Base-by-base conservation (phyloP, 2,329 filamentous ascomycete genomes). In the Sclerotinia glacialis region DNA sequence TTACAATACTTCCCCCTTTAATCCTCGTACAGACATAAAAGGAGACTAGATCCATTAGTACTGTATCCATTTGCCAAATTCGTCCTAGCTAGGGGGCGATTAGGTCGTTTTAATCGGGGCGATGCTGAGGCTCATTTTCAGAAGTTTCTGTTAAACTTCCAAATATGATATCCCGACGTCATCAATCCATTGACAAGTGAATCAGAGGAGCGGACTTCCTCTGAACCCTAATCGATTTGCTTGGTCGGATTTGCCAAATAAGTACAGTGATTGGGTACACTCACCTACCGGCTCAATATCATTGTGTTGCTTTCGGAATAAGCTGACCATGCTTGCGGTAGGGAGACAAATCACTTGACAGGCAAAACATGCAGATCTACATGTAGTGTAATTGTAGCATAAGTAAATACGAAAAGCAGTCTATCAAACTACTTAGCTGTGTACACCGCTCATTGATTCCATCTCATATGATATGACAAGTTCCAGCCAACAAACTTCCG, bases 391-490 rank as follows among this genome's bases (percentile, higher is more conserved):
- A 34, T 49, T 37, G 44, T 61, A n/a, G 21, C 28, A 34, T 34
- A 14, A 23, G 42, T 2, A n/a, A 34, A 46, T 60, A 47, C 53
- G 44, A 50, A 61, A 6, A 49, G 58, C 11, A 21, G n/a, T 21
- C 18, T 34, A 23, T 18, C 14, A 49, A 58, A 18, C 50, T 40
- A 23, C 50, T 40, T 50, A 64, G 62, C 62, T 58, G 53, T 37
- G 23, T 40, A 58, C 52, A 56, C 62, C 62, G 42, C 62, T 47
- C 18, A 47, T 58, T 49, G 21, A 55, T 46, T 42, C n/a, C 37
- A 49, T 64, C 23, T 26, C 40, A 37, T 37, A 58, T 47, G 28
- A 59, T 58, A 49, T 65, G 62, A 40, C 18, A 26, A 56, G 18
- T 47, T 40, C n/a, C 40, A 64, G 52, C 53, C 61, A 34, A 7